Evolutionary conservation across 2,329 filamentous ascomycete genomes (phyloP).

Genomic region (Fusarium sp.): DNA sequence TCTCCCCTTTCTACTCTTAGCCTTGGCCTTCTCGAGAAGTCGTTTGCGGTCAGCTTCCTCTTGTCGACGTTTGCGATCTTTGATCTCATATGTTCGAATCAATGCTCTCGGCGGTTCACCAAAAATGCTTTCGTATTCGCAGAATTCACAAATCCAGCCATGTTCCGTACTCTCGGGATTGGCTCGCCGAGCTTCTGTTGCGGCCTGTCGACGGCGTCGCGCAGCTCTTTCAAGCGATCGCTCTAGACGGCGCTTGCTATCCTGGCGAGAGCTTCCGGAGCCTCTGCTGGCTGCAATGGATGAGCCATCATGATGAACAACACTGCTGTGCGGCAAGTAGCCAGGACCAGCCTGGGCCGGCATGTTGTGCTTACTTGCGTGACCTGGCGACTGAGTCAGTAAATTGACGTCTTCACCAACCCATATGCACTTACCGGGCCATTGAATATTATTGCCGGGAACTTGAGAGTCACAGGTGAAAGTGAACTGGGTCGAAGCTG

Average conservation of each 20-base stretch:
- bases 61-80: slow-evolving; percentile 86
- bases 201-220: slow-evolving; percentile 79
- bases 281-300: slow-evolving; percentile 49
- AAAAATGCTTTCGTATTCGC: slow-evolving; percentile 96
- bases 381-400: slow-evolving; percentile 38
- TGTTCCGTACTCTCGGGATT: slow-evolving; percentile 77
- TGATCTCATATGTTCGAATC: slow-evolving; percentile 93
- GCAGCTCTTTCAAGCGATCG: slow-evolving; percentile 81
- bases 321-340: slow-evolving; percentile 24
- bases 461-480: slow-evolving; percentile 95
- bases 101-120: slow-evolving; percentile 85
- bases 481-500: slow-evolving; percentile 89
- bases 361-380: slow-evolving; percentile 40
- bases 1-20: slow-evolving; percentile 89
- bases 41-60: slow-evolving; percentile 87
- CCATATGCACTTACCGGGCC: slow-evolving; percentile 66
- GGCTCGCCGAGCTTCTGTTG: slow-evolving; percentile 80
- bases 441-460: slow-evolving; percentile 78
- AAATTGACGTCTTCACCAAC: neutral
- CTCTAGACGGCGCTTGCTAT: slow-evolving; percentile 72
- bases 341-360: slow-evolving; percentile 31
- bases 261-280: slow-evolving; percentile 56
- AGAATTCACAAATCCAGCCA: slow-evolving; percentile 97
- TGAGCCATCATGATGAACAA: slow-evolving; percentile 50
- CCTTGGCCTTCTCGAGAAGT: slow-evolving; percentile 90